Evolutionary conservation across 805 yeast genomes (phyloP).

Genomic region (Zygosaccharomyces gambellarensis): DNA sequence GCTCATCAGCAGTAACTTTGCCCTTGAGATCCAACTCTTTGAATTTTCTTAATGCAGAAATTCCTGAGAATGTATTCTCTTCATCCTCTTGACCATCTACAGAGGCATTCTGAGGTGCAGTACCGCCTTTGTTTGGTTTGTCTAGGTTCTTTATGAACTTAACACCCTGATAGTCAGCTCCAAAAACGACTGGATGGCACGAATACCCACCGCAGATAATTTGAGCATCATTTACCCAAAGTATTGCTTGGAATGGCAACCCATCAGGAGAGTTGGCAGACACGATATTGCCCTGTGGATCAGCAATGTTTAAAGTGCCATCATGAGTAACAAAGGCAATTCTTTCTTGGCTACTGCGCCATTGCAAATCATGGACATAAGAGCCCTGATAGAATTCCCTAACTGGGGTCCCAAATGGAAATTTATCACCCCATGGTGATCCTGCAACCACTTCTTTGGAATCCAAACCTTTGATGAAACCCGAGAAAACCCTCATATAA

Average conservation of each 20-base stretch:
- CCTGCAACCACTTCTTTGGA: constrained; percentile 47
- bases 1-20: constrained; percentile 45
- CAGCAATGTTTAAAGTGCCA: constrained; percentile 73
- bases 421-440: constrained; percentile 87
- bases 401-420: constrained; percentile 82
- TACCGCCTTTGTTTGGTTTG: constrained; percentile 30
- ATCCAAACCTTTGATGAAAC: constrained; percentile 85
- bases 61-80: constrained; percentile 48
- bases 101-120: constrained; percentile 4
- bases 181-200: constrained; percentile 82
- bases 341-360: constrained; percentile 73
- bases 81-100: constrained; percentile 50
- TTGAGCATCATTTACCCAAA: constrained; percentile 62
- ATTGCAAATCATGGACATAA: constrained; percentile 88
- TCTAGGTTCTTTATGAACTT: constrained; percentile 55
- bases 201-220: constrained; percentile 88
- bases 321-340: constrained; percentile 85
- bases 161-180: constrained; percentile 67
- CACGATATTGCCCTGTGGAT: constrained; percentile 38
- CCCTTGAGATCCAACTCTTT: constrained; percentile 95
- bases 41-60: constrained; percentile 86
- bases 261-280: constrained; percentile 35
- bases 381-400: constrained; percentile 54
- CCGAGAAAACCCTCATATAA: constrained; percentile 82
- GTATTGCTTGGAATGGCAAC: constrained; percentile 74